A percentile compares a stretch with the other conserved stretches of the same genome.
phyloP scores from a whole-genome alignment of 495 filamentous ascomycete species.

The Neurospora tetraspora region DNA sequence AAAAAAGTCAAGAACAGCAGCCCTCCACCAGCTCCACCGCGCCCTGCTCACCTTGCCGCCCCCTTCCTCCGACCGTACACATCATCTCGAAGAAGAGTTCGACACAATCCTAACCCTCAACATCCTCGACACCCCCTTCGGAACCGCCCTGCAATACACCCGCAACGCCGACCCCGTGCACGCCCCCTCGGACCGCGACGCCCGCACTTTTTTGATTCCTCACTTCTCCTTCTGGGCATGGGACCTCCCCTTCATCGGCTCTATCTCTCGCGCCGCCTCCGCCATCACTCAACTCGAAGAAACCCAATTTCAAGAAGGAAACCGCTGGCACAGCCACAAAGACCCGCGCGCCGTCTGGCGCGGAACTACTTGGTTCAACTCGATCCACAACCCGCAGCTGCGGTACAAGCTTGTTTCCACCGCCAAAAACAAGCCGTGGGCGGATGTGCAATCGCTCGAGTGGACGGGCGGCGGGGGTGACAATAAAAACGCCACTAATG shows the following conservation, averaged over 20 bases:
- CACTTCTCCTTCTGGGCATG: slow-evolving; percentile 75
- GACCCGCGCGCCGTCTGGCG: slow-evolving; percentile 60
- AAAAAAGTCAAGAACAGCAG: slow-evolving; percentile 26
- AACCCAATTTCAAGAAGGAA: not conserved
- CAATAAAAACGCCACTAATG: slow-evolving; percentile 34
- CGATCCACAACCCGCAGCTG: slow-evolving; percentile 27
- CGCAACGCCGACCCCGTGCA: slow-evolving; percentile 34
- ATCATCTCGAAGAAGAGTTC: not conserved
- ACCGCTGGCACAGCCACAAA: slow-evolving; percentile 38
- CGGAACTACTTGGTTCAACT: slow-evolving; percentile 46
- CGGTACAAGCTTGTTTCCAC: slow-evolving; percentile 33
- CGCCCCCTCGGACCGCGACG: slow-evolving; percentile 28
- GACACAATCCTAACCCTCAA: slow-evolving; percentile 53
- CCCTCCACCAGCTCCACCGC: slow-evolving; percentile 39
- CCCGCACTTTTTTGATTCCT: slow-evolving; percentile 58
- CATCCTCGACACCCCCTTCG: slow-evolving; percentile 33
- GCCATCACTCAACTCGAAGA: slow-evolving; percentile 36
- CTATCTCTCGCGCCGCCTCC: slow-evolving; percentile 40
- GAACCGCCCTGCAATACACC: slow-evolving; percentile 27
- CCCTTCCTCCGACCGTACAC: not conserved
- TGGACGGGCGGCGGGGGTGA: slow-evolving; percentile 14
- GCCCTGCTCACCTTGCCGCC: slow-evolving; percentile 45
- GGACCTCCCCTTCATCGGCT: slow-evolving; percentile 51
- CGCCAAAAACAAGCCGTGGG: slow-evolving; percentile 32
- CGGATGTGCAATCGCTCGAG: slow-evolving; percentile 38